A percentile compares a stretch with the other conserved stretches of the same genome.
Conservation (phyloP, 2,329 filamentous ascomycete genomes). For the Fusarium robinianum region DNA sequence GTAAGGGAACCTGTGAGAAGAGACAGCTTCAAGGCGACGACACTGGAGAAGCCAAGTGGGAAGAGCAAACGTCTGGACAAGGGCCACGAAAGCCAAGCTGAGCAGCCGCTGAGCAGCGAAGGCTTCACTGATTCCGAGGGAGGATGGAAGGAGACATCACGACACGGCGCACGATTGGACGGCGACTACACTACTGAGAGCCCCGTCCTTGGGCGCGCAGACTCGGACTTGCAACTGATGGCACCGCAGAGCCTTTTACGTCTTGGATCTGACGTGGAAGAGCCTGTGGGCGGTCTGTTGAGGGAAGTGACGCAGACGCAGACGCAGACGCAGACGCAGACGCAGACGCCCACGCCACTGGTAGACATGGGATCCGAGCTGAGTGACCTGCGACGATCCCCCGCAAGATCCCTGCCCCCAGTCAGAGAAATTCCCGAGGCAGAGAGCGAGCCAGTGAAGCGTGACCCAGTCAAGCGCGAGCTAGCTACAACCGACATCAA, state of each 20-base stretch:
- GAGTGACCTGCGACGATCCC: constrained; percentile 49
- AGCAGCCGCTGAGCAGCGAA: constrained; percentile 19
- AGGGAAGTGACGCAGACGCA: constrained; percentile 38
- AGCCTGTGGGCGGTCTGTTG: constrained; percentile 38
- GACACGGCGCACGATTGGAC: constrained; percentile 31
- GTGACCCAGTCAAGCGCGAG: constrained; percentile 17
- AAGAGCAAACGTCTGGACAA: constrained; percentile 11
- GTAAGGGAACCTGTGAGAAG: too few relatives aligned
- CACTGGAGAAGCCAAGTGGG: constrained; percentile 9
- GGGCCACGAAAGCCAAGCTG: constrained; percentile 1
- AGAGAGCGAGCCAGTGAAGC: constrained; percentile 40
- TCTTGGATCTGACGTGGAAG: constrained; percentile 38
- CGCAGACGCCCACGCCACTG: constrained; percentile 28
- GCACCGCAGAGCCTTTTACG: constrained; percentile 38
- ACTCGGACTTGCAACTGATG: constrained; percentile 21
- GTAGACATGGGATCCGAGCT: constrained; percentile 35
- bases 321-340: constrained; percentile 29
- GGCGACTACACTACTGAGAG: constrained; percentile 43
- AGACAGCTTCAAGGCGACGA: not conserved
- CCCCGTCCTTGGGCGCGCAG: constrained; percentile 43
- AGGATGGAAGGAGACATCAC: constrained; percentile 31
- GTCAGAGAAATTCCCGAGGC: constrained; percentile 58
- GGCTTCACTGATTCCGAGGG: constrained; percentile 28
- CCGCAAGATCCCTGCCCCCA: constrained; percentile 53
- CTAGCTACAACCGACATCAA: constrained; percentile 39